Evolutionary conservation across 371 early-diverging fungal species (phyloP), one percentile per base, ranked within the genome.

Genomic region (Zopfochytrium polystomum): DNA sequence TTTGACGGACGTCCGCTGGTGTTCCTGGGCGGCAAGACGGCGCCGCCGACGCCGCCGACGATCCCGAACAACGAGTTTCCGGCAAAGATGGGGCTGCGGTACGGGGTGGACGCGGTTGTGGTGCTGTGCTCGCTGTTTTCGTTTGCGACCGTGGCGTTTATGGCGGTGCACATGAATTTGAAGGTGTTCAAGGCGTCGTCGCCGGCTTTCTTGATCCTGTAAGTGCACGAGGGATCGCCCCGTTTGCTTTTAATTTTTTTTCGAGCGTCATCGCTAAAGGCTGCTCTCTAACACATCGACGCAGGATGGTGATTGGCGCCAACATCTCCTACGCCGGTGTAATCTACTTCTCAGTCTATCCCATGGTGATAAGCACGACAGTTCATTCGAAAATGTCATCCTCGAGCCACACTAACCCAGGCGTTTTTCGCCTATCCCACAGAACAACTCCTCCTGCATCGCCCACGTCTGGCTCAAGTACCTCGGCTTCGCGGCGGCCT

Each of bases 111-210:
- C 31, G 60, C 43, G 3, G 29, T 60, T 33, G 52, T 60, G 3
- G 60, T 43, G 4, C 22, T 51, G 4, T 60, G 60, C 43, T 50
- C 60, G 11, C 25, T 48, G 13, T 48, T 48, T 22, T 13, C 48
- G 15, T 9, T 48, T 22, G 9, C 23, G 9, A 13, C 23, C 13
- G 20, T 9, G 26, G 55, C 11, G 7, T 58, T 20, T 22, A 62
- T 62, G 62, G 20, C 55, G 3, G 25, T 62, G 6, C 6, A 47
- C 26, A 35, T 55, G 3, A 62, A 62, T 31, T 33, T 42, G 13
- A 62, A 62, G 55, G 49, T 62, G 27, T 62, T 62, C 52, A 62
- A 62, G 43, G 62, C 62, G 2, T 7, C 60, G 22, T 15, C 43
- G 20, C 60, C 60, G 23, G 15, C 26, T 13, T 60, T 60, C 32